These are phyloP conservation scores for Fusarium heterosporum DNA, from an alignment of 2,329 filamentous ascomycete species.

Conservation along the genomic window DNA sequence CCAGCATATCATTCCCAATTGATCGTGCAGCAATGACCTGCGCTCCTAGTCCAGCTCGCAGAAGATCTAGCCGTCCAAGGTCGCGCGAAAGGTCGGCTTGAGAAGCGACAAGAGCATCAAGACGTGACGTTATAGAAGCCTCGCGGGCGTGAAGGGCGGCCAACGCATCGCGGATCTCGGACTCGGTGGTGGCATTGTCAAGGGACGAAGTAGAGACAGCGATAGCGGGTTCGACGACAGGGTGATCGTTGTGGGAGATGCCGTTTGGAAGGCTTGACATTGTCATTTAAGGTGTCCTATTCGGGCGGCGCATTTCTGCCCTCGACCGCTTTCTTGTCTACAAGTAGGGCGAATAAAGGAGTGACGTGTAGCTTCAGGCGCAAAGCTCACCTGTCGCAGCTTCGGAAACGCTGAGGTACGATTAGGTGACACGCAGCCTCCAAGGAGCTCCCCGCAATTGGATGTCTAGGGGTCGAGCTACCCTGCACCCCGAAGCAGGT, in stretches of 20 bases:
- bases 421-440: conserved; percentile 46
- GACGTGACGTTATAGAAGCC: conserved; percentile 75
- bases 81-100: conserved; percentile 90
- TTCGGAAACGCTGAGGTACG: conserved; percentile 4
- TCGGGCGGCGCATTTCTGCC: conserved; percentile 58
- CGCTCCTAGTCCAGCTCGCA: conserved; percentile 87
- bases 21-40: conserved; percentile 86
- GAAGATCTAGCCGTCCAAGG: conserved; percentile 85
- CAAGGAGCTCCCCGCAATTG: conserved; percentile 39
- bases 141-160: conserved; percentile 81
- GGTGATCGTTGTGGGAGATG: conserved; percentile 53
- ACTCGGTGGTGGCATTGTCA: conserved; percentile 77
- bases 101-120: conserved; percentile 81
- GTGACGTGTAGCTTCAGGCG: conserved; percentile 32
- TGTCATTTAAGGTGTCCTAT: conserved; percentile 54
- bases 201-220: conserved; percentile 55
- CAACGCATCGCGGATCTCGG: conserved; percentile 83
- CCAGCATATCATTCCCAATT: conserved; percentile 91
- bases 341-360: conserved; percentile 17
- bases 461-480: conserved; percentile 5
- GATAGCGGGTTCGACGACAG: conserved; percentile 42
- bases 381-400: conserved; percentile 32
- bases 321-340: conserved; percentile 33
- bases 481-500: conserved; percentile 30
- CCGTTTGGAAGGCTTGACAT: conserved; percentile 63